Conservation (phyloP, 2,329 filamentous ascomycete species). For the Zymoseptoria tritici region DNA sequence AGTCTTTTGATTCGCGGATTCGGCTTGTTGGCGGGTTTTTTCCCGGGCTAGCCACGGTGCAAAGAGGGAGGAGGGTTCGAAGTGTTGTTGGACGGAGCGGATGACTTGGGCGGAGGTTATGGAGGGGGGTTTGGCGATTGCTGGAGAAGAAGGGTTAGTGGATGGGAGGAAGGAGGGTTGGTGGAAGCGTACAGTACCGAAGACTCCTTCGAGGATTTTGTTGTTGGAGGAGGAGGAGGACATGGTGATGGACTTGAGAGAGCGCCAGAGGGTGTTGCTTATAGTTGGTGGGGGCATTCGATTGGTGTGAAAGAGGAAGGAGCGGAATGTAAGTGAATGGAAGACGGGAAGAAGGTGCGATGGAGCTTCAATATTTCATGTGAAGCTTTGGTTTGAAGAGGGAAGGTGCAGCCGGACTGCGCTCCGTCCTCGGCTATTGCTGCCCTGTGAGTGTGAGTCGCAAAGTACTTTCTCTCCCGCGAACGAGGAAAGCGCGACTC, state of each 20-base stretch:
- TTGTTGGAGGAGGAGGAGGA: not conserved
- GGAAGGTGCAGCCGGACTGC: not conserved
- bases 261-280: conserved; percentile 15
- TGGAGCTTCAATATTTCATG: not conserved
- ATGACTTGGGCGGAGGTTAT: conserved; percentile 86
- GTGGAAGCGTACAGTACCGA: conserved; percentile 41
- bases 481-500: not conserved
- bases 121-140: conserved; percentile 84
- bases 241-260: conserved; percentile 5
- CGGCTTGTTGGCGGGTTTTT: conserved; percentile 46
- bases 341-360: no score
- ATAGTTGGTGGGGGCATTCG: not conserved
- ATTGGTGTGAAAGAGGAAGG: not conserved
- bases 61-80: conserved; percentile 76
- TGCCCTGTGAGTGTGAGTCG: no score
- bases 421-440: not conserved
- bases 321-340: not conserved
- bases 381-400: not conserved
- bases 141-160: conserved; percentile 40
- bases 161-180: conserved; percentile 3
- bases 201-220: conserved; percentile 50
- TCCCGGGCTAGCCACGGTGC: conserved; percentile 65
- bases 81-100: conserved; percentile 75
- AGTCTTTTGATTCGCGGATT: conserved; percentile 52
- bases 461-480: not conserved